Evolutionary conservation across 345 rosid species (phyloP).

Genomic region (Salix purpurea): DNA sequence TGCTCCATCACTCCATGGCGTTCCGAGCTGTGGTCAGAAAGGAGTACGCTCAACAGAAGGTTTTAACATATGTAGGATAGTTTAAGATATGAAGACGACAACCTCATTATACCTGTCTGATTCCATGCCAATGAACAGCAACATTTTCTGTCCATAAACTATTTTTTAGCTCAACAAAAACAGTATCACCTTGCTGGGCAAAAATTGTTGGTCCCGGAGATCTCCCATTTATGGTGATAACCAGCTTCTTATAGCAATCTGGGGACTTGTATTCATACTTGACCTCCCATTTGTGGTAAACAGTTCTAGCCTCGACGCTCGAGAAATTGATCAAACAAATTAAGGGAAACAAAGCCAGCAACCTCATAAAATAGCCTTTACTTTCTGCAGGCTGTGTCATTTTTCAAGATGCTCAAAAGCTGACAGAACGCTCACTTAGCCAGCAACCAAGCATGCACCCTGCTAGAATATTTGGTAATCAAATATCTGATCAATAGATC

Average conservation of each 20-base stretch:
- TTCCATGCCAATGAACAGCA: constrained; percentile 68
- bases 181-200: constrained; percentile 23
- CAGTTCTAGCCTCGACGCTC: neutral
- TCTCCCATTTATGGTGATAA: constrained; percentile 20
- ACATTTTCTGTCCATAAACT: constrained; percentile 49
- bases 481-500: too few relatives aligned
- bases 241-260: constrained; percentile 20
- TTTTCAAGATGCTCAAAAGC: neutral
- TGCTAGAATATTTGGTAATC: too few relatives aligned
- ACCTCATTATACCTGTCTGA: constrained; percentile 31
- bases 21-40: constrained; percentile 37
- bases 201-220: constrained; percentile 23
- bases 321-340: constrained; percentile 3
- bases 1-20: constrained; percentile 61
- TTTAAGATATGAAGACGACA: too few relatives aligned
- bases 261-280: constrained; percentile 16
- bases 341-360: neutral
- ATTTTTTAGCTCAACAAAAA: constrained; percentile 45
- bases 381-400: neutral
- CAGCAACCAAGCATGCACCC: too few relatives aligned
- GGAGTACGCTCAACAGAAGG: neutral
- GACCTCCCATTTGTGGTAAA: constrained; percentile 9
- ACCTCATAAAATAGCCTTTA: neutral
- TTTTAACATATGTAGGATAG: too few relatives aligned
- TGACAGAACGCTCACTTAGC: neutral